These are phyloP conservation scores for Talaromyces atroroseus DNA, from an alignment of 2,329 filamentous ascomycete genomes.

Conservation along the genomic window DNA sequence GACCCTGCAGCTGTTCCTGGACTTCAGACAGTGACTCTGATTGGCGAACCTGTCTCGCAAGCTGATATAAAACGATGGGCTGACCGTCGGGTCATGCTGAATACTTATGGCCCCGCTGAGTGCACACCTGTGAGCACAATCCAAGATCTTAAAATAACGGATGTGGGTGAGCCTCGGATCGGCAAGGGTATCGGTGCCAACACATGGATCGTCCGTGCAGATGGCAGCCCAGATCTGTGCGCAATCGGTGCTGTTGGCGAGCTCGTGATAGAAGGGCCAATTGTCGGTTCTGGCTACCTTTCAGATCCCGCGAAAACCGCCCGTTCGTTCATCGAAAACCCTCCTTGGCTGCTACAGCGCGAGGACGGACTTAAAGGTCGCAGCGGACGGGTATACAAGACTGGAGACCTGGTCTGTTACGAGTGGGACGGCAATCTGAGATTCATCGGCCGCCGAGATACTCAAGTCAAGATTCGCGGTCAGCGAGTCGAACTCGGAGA, in stretches of 20 bases:
- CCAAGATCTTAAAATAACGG: too few species aligned
- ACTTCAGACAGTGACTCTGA: constrained; percentile 30
- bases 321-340: constrained; percentile 20
- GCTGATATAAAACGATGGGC: constrained; percentile 37
- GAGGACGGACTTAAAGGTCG: constrained; percentile 22
- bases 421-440: constrained; percentile 23
- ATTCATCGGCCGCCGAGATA: constrained; percentile 29
- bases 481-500: constrained; percentile 30
- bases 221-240: constrained; percentile 34
- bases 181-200: constrained; percentile 20
- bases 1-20: constrained; percentile 29
- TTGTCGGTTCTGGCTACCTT: constrained; percentile 25
- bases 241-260: constrained; percentile 39
- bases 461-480: constrained; percentile 30
- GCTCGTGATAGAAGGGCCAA: constrained; percentile 35
- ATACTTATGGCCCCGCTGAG: constrained; percentile 5
- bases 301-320: constrained; percentile 21
- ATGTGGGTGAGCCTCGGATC: constrained; percentile 8
- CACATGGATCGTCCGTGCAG: constrained; percentile 41
- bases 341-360: constrained; percentile 1
- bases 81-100: constrained; percentile 21
- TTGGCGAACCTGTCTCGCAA: constrained; percentile 36
- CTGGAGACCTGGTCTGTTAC: constrained; percentile 30
- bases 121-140: constrained; percentile 15
- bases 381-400: constrained; percentile 25